Percentiles rank a stretch among this genome's conserved stretches.
These are phyloP conservation scores for Tylopilus sp. DNA, from an alignment of 1,284 basidiomycete species.

Conservation along the genomic window DNA sequence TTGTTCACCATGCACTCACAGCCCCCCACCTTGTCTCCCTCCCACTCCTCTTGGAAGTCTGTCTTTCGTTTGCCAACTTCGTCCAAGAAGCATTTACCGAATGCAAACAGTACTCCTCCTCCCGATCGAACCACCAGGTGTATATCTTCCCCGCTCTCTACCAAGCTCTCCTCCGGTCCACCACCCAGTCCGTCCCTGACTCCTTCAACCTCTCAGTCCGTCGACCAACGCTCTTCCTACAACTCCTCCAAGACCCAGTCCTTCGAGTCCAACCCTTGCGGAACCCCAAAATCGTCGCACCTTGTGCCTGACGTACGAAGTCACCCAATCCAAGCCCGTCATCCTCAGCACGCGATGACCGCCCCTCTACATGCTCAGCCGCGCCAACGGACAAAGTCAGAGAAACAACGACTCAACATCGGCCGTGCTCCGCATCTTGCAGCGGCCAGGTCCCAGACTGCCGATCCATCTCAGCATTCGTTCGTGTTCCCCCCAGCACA, in stretches of 20 bases:
- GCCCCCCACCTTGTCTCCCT: constrained; percentile 22
- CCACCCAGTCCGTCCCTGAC: constrained; percentile 48
- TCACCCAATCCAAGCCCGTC: constrained; percentile 33
- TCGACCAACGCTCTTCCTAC: constrained; percentile 61
- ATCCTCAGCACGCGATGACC: constrained; percentile 18
- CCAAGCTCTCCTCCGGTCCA: constrained; percentile 24
- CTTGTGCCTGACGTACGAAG: constrained; percentile 35
- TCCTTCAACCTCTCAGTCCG: constrained; percentile 44
- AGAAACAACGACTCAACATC: constrained; percentile 43
- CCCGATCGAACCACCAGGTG: constrained; percentile 36
- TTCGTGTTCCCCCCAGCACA: constrained; percentile 35
- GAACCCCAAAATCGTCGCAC: constrained; percentile 32
- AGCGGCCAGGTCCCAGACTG: constrained; percentile 31
- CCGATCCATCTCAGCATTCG: constrained; percentile 37
- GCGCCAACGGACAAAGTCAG: constrained; percentile 53
- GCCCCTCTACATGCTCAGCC: constrained; percentile 35
- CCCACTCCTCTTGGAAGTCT: constrained; percentile 34
- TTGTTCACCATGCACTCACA: constrained; percentile 23
- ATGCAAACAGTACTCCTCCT: constrained; percentile 14
- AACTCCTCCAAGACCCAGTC: constrained; percentile 70
- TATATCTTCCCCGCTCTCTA: constrained; percentile 32
- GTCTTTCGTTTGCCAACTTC: constrained; percentile 34
- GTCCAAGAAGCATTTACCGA: constrained; percentile 29
- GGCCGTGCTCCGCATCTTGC: constrained; percentile 20
- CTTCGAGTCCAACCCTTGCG: constrained; percentile 52